Evolutionary conservation across 805 yeast genomes (phyloP).

Genomic region (Saccharomycopsis schoenii): DNA sequence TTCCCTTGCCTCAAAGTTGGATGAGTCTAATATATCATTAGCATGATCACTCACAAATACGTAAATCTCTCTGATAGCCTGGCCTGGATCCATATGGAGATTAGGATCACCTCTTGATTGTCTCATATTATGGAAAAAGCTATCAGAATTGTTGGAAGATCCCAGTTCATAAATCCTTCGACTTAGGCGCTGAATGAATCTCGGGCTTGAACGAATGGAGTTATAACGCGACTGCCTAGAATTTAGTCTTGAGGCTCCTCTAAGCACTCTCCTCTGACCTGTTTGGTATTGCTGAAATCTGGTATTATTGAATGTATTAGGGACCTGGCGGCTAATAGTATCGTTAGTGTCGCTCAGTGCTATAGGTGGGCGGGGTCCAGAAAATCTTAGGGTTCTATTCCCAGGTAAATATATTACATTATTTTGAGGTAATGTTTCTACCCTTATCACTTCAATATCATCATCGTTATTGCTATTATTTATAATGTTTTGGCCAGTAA

Average conservation of each 20-base stretch:
- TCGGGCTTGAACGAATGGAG: not conserved
- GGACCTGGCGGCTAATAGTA: not conserved
- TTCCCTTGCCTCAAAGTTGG: not conserved
- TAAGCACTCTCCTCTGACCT: not conserved
- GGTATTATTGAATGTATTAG: not conserved
- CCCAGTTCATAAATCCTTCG: not conserved
- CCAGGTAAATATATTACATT: not conserved
- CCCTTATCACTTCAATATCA: not conserved
- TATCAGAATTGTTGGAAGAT: not conserved
- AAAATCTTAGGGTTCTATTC: not conserved
- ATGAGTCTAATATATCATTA: not conserved
- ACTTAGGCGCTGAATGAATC: not conserved
- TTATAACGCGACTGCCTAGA: not conserved
- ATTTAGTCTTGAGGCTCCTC: not conserved
- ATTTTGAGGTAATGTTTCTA: not conserved
- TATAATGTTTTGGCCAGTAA: conserved; percentile 13
- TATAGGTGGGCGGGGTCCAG: not conserved
- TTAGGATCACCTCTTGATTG: not conserved
- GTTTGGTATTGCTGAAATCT: conserved; percentile 3
- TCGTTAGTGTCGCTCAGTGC: not conserved
- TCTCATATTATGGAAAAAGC: not conserved
- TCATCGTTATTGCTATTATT: conserved; percentile 1
- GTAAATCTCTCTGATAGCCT: not conserved
- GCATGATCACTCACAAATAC: not conserved
- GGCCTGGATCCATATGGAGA: not conserved